Evolutionary conservation across 305 asterid genomes (phyloP), one percentile per base, ranked within the genome.

Genomic region (Euphrasia arctica): DNA sequence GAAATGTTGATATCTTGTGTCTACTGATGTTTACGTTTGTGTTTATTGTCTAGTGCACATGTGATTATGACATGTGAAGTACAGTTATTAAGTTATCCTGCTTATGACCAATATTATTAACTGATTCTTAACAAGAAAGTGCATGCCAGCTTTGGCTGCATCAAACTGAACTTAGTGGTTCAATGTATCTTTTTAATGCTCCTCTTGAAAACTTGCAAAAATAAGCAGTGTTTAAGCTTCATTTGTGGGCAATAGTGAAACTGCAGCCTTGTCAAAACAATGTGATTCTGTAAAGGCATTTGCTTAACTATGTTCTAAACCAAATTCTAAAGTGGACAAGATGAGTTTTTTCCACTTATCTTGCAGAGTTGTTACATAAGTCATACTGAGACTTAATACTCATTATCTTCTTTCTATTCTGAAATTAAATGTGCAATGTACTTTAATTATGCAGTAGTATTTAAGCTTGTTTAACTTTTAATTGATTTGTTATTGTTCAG

Each of bases 1-100:
- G 34, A 49, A 13, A 50, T 49, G 64, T 60, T 68, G 66, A 45
- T 41, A 54, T 28, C 9, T 52, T 51, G 12, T 31, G 58, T 31
- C 12, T 61, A 57, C 62, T 14, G 29, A 51, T 51, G 9, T 51
- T 32, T 54, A 60, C 52, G 15, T 45, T 8, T 54, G 22, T 54
- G 22, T 61, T 13, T 54, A 10, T 36, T 64, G 51, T 22, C 54
- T 18, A 54, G 62, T 65, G 62, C 45, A 6, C 51, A 36, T 43
- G 42, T 52, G 25, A 36, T 52, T 43, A 28, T 52, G 25, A 36
- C 54, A 15, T 36, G 54, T 9, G 28, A 14, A 50, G 10, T 50
- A 13, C 27, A 51, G 11, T 22, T 11, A 22, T 14, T 39, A 22
- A 14, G 29, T 12, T 22, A 64, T 36, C n/a, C 58, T 57, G 61